Conservation (phyloP, 495 filamentous ascomycete species). For the Massariosphaeria phaeospora region DNA sequence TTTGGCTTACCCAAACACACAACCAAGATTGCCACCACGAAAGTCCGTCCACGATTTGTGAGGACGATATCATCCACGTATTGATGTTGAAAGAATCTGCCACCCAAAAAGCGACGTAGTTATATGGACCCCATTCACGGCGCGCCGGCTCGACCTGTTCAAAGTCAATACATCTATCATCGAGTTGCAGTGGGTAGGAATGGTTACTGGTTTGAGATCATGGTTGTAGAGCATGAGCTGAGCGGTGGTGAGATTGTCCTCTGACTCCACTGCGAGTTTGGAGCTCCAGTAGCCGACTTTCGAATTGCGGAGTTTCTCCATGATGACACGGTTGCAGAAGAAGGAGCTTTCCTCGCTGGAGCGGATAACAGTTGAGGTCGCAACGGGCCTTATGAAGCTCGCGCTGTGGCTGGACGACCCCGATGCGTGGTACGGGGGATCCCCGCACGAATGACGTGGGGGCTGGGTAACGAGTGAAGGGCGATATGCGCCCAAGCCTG, state of each 20-base stretch:
- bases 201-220: constrained; percentile 86
- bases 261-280: constrained; percentile 65
- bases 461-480: background rate
- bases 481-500: constrained; percentile 9
- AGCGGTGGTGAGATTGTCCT: constrained; percentile 73
- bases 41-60: constrained; percentile 70
- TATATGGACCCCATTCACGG: constrained; percentile 82
- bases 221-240: constrained; percentile 87
- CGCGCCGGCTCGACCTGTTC: constrained; percentile 80
- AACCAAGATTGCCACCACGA: constrained; percentile 98
- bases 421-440: background rate
- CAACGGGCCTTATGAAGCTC: constrained; percentile 11
- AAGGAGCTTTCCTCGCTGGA: constrained; percentile 21
- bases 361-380: constrained; percentile 12
- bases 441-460: constrained; percentile 10
- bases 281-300: constrained; percentile 32
- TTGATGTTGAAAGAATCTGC: constrained; percentile 97
- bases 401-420: constrained; percentile 1
- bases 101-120: constrained; percentile 67
- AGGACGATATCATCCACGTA: constrained; percentile 94
- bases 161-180: too few species aligned
- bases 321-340: constrained; percentile 28
- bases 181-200: too few species aligned
- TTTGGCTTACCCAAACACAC: constrained; percentile 62
- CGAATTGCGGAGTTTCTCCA: constrained; percentile 40